Base-by-base conservation (phyloP, 108 stramenopile genomes). In the Skeletonema grethae region DNA sequence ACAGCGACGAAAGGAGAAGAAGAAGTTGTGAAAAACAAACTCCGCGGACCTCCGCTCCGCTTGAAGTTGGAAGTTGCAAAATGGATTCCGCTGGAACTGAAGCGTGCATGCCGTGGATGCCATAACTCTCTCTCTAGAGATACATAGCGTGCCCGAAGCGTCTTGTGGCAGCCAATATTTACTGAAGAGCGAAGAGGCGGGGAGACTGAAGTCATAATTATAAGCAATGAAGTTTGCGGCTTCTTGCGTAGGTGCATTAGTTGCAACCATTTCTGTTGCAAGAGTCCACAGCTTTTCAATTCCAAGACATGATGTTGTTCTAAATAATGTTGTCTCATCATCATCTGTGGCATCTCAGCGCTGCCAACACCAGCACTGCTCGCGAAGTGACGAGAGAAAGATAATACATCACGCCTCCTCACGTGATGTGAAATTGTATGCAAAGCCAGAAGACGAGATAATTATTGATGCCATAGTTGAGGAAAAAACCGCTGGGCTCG, bases 391-490 rank as follows among this genome's bases (percentile, higher is more conserved):
- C 24, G 28, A 56, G 0, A 30, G n/a, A n/a, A 29, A 20, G 46
- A 50, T 20, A 1, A 45, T 13, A 28, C 38, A 7, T 7, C 53
- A 20, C 9, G 0, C 2, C 18, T 45, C 16, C 30, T 13, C 48
- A 50, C 65, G 41, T 43, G 41, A 43, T 43, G 41, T 43, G 15
- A 66, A 31, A 53, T 30, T 66, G 32, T 18, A 0, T 13, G 22
- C 50, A 20, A 35, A 35, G 31, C 57, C 39, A 25, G 69, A 67
- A 35, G 41, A 43, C 5, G 41, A 43, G 15, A n/a, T 15, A 43
- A 50, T 62, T 53, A 72, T 79, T 53, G 77, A 79, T 71, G 77
- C 77, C 32, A 65, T 79, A 50, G 77, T 79, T 18, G 77, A 79
- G 48, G 70, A 66, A 28, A 72, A 67, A 24, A 61, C 70, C 24